Conservation (phyloP, 495 filamentous ascomycete species). For the Penicillium cataractarum region DNA sequence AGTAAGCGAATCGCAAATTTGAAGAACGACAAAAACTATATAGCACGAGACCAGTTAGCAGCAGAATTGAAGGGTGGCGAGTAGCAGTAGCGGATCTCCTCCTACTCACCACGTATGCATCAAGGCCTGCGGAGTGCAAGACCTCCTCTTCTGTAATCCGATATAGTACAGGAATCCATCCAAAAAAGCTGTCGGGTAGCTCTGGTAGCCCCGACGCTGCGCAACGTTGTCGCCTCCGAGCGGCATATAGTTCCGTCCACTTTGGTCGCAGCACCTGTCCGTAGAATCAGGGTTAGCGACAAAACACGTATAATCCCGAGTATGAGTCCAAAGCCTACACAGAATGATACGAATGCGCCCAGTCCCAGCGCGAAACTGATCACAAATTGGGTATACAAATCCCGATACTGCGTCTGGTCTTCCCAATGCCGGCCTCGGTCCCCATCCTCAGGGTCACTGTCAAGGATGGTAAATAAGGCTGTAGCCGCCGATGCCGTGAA, state of each 20-base stretch:
- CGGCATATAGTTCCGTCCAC: conserved; percentile 93
- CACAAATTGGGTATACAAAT: conserved; percentile 61
- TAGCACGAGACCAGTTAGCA: conserved; percentile 4
- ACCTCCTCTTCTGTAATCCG: conserved; percentile 86
- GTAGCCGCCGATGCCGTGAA: conserved; percentile 34
- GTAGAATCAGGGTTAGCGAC: conserved; percentile 1
- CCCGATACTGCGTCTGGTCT: conserved; percentile 49
- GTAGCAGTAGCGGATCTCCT: too few relatives aligned
- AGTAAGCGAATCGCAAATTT: conserved; percentile 90
- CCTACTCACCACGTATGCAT: conserved; percentile 84
- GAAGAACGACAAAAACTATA: conserved; percentile 88
- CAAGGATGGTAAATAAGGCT: conserved; percentile 30
- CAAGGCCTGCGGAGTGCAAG: conserved; percentile 85
- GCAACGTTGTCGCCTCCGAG: conserved; percentile 71
- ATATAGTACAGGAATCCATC: conserved; percentile 93
- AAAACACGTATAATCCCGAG: background rate
- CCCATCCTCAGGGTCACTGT: conserved; percentile 24
- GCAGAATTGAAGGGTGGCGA: background rate
- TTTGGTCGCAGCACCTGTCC: conserved; percentile 75
- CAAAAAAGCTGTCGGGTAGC: conserved; percentile 84
- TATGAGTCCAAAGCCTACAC: conserved; percentile 45
- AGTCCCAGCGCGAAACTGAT: conserved; percentile 61
- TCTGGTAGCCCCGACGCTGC: conserved; percentile 76
- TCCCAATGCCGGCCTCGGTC: conserved; percentile 33
- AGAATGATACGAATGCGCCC: conserved; percentile 64